Conservation (phyloP, 2,329 filamentous ascomycete species). For the Thyridium curvatum region DNA sequence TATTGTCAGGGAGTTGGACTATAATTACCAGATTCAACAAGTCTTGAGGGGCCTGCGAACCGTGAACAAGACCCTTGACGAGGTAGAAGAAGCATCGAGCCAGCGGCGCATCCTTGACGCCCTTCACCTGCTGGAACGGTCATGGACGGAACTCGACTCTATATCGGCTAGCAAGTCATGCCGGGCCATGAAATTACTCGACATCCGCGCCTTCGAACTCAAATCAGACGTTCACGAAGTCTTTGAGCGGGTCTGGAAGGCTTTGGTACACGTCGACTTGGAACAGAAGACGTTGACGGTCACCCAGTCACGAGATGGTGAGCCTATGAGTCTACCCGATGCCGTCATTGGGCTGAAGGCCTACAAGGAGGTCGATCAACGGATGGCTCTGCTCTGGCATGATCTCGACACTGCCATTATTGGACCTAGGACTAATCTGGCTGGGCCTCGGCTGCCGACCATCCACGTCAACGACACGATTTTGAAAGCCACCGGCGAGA, state of each 20-base stretch:
- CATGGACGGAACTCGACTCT: constrained; percentile 50
- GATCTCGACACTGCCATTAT: constrained; percentile 57
- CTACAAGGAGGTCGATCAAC: constrained; percentile 55
- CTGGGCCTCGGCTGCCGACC: constrained; percentile 21
- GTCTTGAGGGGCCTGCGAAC: constrained; percentile 45
- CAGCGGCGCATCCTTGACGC: constrained; percentile 51
- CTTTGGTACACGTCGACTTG: constrained; percentile 57
- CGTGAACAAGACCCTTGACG: constrained; percentile 54
- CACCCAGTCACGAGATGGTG: constrained; percentile 44
- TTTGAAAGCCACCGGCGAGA: constrained; percentile 19
- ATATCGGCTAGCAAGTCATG: constrained; percentile 57
- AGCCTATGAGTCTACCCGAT: constrained; percentile 45
- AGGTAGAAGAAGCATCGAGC: constrained; percentile 52
- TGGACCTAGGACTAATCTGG: constrained; percentile 48
- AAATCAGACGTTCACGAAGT: constrained; percentile 60
- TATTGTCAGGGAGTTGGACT: constrained; percentile 49
- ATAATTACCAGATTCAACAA: constrained; percentile 49
- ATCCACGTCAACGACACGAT: constrained; percentile 36
- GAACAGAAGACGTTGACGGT: constrained; percentile 51
- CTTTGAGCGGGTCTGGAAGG: constrained; percentile 65
- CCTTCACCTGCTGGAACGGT: constrained; percentile 49
- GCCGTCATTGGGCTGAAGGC: constrained; percentile 50
- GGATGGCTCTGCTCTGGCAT: constrained; percentile 55
- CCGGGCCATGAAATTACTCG: constrained; percentile 58
- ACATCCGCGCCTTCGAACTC: constrained; percentile 58